A percentile compares a stretch with the other conserved stretches of the same genome.
Evolutionary conservation across 2,329 filamentous ascomycete genomes (phyloP).

Genomic region (Fusarium illudens): DNA sequence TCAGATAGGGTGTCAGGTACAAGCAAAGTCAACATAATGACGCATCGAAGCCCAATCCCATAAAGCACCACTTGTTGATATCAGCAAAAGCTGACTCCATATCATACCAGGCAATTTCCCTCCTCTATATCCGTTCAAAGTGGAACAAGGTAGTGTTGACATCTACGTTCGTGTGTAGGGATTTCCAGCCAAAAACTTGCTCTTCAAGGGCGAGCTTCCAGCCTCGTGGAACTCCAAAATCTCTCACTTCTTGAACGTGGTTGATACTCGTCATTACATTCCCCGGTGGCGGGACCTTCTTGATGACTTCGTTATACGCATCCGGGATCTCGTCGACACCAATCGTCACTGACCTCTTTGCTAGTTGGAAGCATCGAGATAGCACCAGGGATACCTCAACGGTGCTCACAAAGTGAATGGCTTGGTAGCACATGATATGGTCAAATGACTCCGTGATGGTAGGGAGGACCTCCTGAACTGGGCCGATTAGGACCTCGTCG

Average conservation of each 20-base stretch:
- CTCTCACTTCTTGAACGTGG: not conserved
- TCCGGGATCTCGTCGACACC: not conserved
- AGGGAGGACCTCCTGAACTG: not conserved
- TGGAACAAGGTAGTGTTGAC: not conserved
- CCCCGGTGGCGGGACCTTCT: not conserved
- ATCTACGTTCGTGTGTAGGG: not conserved
- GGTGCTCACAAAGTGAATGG: not conserved
- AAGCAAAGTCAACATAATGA: too few relatives aligned
- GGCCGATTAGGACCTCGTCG: not conserved
- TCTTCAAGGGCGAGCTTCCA: not conserved
- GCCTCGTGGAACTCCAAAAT: not conserved
- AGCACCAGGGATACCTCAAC: not conserved
- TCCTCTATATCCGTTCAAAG: not conserved
- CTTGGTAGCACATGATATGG: not conserved
- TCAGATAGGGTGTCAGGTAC: too few relatives aligned
- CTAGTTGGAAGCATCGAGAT: not conserved
- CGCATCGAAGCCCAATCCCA: too few relatives aligned
- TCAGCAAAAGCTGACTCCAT: too few relatives aligned
- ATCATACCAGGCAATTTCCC: too few relatives aligned
- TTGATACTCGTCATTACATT: not conserved
- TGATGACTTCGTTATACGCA: not conserved
- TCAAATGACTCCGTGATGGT: not conserved
- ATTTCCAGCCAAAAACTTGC: not conserved
- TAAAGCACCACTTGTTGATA: too few relatives aligned
- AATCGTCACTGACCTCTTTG: not conserved